phyloP scores from a whole-genome alignment of 768 basidiomycete genomes.

The Russula lepida region DNA sequence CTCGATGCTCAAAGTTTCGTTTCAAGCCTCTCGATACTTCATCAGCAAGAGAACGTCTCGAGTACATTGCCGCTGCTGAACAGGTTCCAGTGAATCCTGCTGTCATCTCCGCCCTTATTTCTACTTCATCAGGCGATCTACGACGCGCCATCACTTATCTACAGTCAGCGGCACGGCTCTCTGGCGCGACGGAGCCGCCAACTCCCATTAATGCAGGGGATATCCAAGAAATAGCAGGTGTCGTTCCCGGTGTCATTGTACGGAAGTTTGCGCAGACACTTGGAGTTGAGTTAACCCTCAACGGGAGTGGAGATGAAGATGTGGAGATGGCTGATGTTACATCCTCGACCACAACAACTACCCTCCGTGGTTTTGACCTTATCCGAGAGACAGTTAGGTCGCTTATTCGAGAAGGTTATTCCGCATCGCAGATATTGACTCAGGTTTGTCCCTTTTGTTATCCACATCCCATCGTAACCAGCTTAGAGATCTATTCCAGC shows the following conservation, averaged over 20 bases:
- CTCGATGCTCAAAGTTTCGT: conserved; percentile 98
- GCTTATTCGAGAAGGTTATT: conserved; percentile 84
- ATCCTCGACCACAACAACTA: conserved; percentile 23
- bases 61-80: conserved; percentile 75
- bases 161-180: conserved; percentile 88
- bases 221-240: conserved; percentile 95
- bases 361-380: conserved; percentile 42
- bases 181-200: conserved; percentile 63
- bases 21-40: conserved; percentile 84
- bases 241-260: conserved; percentile 73
- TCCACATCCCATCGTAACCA: conserved; percentile 24
- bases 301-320: conserved; percentile 36
- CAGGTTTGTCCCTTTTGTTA: conserved; percentile 49
- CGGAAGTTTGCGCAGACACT: conserved; percentile 58
- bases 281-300: conserved; percentile 53
- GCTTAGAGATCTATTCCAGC: conserved; percentile 35
- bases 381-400: conserved; percentile 67
- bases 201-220: conserved; percentile 66
- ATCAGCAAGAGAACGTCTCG: conserved; percentile 67
- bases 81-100: conserved; percentile 45
- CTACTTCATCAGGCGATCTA: conserved; percentile 82
- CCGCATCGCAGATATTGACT: conserved; percentile 77
- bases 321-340: conserved; percentile 33
- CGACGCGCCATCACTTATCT: conserved; percentile 96
- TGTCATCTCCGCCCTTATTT: conserved; percentile 67